These are phyloP conservation scores for Acanthochlamys bracteata DNA, from an alignment of 106 monocot genomes.

Conservation along the genomic window DNA sequence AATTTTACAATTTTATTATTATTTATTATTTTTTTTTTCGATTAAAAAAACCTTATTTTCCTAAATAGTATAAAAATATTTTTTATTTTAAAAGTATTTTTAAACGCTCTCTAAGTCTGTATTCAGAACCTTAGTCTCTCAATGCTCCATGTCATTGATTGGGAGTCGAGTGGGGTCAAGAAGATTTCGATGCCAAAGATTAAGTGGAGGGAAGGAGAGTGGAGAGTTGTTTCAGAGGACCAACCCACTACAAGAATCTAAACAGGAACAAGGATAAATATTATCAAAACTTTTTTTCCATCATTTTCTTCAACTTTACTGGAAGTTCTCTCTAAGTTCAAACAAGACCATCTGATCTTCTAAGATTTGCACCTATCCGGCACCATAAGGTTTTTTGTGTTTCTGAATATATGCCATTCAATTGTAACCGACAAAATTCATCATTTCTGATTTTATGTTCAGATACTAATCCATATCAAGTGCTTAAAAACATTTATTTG, in stretches of 20 bases:
- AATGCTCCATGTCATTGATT: constrained; percentile 11
- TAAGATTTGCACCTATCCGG: constrained; percentile 16
- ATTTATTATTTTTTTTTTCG: neutral
- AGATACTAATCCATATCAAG: neutral
- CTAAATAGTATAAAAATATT: too few species aligned
- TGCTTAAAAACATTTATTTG: neutral
- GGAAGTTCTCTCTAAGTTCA: neutral
- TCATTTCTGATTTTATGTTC: constrained; percentile 13
- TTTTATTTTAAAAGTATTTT: neutral
- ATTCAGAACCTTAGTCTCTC: neutral
- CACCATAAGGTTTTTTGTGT: constrained; percentile 7
- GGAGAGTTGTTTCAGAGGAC: neutral
- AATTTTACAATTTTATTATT: too few species aligned
- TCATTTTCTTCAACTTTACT: neutral
- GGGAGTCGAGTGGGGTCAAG: constrained; percentile 1
- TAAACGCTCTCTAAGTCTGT: neutral
- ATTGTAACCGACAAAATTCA: neutral
- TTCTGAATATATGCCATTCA: neutral
- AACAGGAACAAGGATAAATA: neutral
- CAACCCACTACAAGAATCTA: neutral
- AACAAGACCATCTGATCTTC: constrained; percentile 20
- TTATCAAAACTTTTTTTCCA: neutral
- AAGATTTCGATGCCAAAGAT: constrained; percentile 6
- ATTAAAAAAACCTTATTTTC: neutral
- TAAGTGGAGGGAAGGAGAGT: neutral